Evolutionary conservation across 208 protist genomes (phyloP), one percentile per base, ranked within the genome.

Genomic region (Wallacemonas rigidus): DNA sequence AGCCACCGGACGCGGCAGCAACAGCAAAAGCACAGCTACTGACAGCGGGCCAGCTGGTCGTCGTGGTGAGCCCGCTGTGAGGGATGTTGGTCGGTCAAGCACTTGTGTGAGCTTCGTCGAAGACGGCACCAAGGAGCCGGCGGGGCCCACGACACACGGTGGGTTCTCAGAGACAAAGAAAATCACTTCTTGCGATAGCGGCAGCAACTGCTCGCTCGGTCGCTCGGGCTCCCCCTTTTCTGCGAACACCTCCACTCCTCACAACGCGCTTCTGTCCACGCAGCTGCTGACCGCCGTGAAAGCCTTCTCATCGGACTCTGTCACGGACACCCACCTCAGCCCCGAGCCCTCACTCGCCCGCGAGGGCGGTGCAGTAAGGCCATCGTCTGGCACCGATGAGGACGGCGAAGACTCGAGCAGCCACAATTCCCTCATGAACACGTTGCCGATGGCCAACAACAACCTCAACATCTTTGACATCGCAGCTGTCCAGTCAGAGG

Each of bases 371-470:
- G 26, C 26, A 26, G 26, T 26, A 26, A 26, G 26, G 26, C 26
- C 26, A 26, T 26, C 26, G 45, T 50, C 45, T 12, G 45, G 45
- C 45, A 38, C 36, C 9, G 39, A 39, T 9, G 57, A 63, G 36
- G 57, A 63, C 57, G 57, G 44, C 38, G 57, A 63, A 5, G 38
- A 38, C 57, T n/a, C 7, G 57, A 45, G 39, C 50, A 57, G 63
- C 63, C 63, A 57, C 17, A 17, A 54, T 8, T 38, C 44, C 11
- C 63, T 57, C 63, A 38, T 15, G 47, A 17, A 36, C 47, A 57
- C 63, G 48, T 48, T 69, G 26, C 50, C 63, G 5, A 69, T 69
- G 63, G 47, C 63, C 17, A 57, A 43, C 48, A 56, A 6, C 45
- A 12, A 12, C 8, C 45, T 14, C 45, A 12, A 12, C 45, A 50